phyloP scores from a whole-genome alignment of 768 basidiomycete species.

The Omphalotus guepiniiformis region DNA sequence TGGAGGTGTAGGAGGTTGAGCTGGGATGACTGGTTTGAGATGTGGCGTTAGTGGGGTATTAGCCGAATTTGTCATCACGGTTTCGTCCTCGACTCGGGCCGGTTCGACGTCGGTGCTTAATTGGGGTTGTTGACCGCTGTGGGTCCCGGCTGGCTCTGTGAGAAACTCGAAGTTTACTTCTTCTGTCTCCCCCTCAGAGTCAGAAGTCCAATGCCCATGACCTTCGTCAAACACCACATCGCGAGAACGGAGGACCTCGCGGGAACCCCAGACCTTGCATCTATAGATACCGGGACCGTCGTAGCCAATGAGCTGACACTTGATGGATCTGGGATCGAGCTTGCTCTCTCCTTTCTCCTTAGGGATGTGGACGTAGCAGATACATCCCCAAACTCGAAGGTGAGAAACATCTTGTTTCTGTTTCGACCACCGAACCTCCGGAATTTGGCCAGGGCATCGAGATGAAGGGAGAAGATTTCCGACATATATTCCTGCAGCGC shows the following conservation, averaged over 20 bases:
- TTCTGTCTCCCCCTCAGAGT: constrained; percentile 3
- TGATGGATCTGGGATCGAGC: constrained; percentile 2
- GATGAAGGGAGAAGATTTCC: too few species aligned
- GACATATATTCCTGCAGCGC: constrained; percentile 1
- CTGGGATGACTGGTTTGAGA: too few species aligned
- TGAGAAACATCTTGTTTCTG: constrained; percentile 11
- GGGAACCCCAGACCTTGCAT: not conserved
- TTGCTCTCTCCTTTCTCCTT: constrained; percentile 11
- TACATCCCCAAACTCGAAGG: too few species aligned
- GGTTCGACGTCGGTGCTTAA: too few species aligned
- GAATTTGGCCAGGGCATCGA: too few species aligned
- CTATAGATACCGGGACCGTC: constrained; percentile 4
- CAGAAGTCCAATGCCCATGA: not conserved
- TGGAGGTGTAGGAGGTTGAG: too few species aligned
- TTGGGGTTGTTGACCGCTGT: too few species aligned
- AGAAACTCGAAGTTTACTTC: not conserved
- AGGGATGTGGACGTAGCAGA: constrained; percentile 16
- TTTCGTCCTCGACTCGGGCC: not conserved
- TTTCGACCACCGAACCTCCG: too few species aligned
- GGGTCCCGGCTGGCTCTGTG: not conserved
- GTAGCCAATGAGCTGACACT: too few species aligned
- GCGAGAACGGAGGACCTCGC: not conserved
- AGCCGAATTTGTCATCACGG: too few species aligned
- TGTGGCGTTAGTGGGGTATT: too few species aligned
- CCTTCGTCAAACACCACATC: constrained; percentile 5